Conservation (phyloP, 1,284 basidiomycete genomes). For the Ganoderma resinaceum region DNA sequence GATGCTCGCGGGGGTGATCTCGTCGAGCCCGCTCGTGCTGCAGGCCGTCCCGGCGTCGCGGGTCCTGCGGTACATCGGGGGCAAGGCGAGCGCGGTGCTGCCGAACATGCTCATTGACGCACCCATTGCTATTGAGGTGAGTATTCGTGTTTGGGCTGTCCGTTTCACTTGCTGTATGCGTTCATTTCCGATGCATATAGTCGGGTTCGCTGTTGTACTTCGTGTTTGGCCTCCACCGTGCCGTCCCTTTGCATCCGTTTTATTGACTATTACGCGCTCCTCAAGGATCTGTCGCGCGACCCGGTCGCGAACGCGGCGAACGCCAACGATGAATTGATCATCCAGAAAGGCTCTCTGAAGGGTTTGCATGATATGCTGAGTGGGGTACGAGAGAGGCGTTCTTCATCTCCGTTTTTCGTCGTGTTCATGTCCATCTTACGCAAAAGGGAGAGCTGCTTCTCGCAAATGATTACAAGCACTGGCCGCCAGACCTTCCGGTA, state of each 20-base stretch:
- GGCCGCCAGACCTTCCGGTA: conserved; percentile 79
- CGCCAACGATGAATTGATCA: conserved; percentile 72
- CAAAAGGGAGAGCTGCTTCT: conserved; percentile 68
- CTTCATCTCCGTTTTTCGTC: background rate
- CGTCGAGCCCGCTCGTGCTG: conserved; percentile 71
- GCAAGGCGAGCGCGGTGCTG: conserved; percentile 51
- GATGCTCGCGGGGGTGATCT: conserved; percentile 69
- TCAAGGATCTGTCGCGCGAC: conserved; percentile 71
- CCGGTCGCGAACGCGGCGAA: conserved; percentile 60
- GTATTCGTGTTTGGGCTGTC: conserved; percentile 36
- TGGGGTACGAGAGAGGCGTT: conserved; percentile 50
- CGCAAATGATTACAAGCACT: conserved; percentile 59
- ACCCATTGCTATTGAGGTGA: conserved; percentile 61
- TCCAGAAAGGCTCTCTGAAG: conserved; percentile 65
- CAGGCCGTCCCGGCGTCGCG: conserved; percentile 66
- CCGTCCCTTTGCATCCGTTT: background rate
- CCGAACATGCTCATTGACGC: conserved; percentile 69
- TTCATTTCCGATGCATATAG: background rate
- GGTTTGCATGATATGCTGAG: conserved; percentile 79
- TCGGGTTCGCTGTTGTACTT: background rate
- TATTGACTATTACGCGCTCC: conserved; percentile 3
- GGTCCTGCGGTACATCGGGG: conserved; percentile 58
- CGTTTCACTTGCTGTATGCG: background rate
- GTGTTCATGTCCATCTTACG: background rate
- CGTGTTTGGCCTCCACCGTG: background rate